Evolutionary conservation across 2,329 filamentous ascomycete species (phyloP), one percentile per base, ranked within the genome.

Genomic region (Alternaria longipes): DNA sequence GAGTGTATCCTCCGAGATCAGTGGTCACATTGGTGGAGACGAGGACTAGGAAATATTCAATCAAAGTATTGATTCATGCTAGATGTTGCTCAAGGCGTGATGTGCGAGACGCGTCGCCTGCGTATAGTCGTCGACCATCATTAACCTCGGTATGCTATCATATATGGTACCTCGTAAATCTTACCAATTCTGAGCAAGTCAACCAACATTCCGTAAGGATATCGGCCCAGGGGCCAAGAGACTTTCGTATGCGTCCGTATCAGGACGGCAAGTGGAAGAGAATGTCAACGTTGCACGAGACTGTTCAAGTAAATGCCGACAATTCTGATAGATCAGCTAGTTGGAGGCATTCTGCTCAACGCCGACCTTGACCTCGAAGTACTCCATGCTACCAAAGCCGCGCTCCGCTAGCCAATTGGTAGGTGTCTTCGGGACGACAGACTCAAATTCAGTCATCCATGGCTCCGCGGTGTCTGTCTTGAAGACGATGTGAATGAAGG

Each of bases 361-460:
- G 4, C 73, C 72, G 16, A 76, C 69, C 59, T 67, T 73, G 56
- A 76, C 52, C 1, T 72, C 59, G 32, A 74, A 77, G 55, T 71
- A 46, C 56, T 75, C 72, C 73, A 75, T 74, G 1, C 11, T 4
- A 1, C 18, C 58, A 41, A 76, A 77, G 11, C 74, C 74, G 30
- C 59, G 59, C 2, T 56, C 47, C 4, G 7, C 5, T 4, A 74
- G 60, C 74, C 74, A 76, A 28, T 54, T 40, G 6, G 16, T 42
- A 1, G 62, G 55, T 8, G 5, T 8, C 30, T 55, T 46, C 1
- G 67, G 69, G 9, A 68, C 28, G 6, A 40, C 32, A 1, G 66
- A 63, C 16, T 66, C 59, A 3, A 54, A 47, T 5, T 44, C 11
- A 0, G 28, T 63, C 73, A 76, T 75, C 73, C 73, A 76, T 0